Conservation (phyloP, 2,329 filamentous ascomycete species). For the Fusarium globosum region DNA sequence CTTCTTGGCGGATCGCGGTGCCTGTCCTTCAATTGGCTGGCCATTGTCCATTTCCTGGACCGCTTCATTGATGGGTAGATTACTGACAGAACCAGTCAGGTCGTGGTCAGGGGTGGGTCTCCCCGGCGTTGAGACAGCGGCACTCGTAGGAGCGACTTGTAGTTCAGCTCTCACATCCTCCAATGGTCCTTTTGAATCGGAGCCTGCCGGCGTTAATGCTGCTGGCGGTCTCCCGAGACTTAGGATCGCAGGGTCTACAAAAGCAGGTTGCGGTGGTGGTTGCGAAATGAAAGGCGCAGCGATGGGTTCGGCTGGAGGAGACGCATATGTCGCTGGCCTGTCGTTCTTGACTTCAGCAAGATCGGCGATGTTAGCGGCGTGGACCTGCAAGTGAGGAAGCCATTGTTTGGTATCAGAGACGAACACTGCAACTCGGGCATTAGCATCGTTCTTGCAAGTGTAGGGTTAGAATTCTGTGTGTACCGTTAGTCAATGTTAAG, state of each 20-base stretch:
- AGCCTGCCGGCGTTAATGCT: constrained; percentile 43
- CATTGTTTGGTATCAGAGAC: constrained; percentile 57
- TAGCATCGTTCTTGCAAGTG: neutral
- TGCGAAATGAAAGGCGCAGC: constrained; percentile 44
- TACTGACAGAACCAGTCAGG: constrained; percentile 44
- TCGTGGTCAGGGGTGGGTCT: constrained; percentile 40
- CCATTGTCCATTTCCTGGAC: constrained; percentile 28
- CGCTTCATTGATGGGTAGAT: constrained; percentile 38
- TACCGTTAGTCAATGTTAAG: constrained; percentile 79
- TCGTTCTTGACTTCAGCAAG: constrained; percentile 54
- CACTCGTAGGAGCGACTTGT: constrained; percentile 18
- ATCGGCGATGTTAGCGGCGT: constrained; percentile 58
- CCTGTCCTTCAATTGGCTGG: constrained; percentile 33
- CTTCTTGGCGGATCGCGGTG: constrained; percentile 45
- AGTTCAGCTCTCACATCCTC: constrained; percentile 29
- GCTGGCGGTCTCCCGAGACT: constrained; percentile 67
- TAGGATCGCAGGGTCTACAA: constrained; percentile 86
- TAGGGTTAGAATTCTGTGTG: constrained; percentile 37
- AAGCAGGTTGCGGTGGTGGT: constrained; percentile 55
- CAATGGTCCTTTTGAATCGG: constrained; percentile 20
- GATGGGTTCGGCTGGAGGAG: constrained; percentile 41
- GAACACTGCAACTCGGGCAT: constrained; percentile 49
- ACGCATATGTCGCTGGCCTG: constrained; percentile 43
- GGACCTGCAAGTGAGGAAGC: constrained; percentile 57
- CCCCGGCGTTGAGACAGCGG: constrained; percentile 27